phyloP scores from a whole-genome alignment of 805 yeast species.

The Kuraishia capsulata region DNA sequence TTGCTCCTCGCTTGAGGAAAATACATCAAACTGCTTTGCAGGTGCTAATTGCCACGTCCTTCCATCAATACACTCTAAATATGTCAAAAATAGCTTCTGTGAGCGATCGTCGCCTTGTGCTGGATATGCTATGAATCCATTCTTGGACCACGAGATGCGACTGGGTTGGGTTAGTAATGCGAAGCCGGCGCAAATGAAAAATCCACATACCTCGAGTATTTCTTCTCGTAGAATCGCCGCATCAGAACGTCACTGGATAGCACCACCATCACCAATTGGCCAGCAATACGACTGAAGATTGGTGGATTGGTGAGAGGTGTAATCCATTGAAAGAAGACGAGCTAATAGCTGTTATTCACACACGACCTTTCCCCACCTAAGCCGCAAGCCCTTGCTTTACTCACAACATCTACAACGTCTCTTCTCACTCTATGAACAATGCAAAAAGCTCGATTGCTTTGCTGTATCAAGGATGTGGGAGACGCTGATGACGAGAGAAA shows the following conservation, averaged over 20 bases:
- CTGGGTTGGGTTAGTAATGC: background rate
- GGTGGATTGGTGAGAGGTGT: no score
- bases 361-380: no score
- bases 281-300: no score
- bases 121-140: constrained; percentile 71
- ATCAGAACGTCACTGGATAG: background rate
- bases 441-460: no score
- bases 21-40: constrained; percentile 30
- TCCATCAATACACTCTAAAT: constrained; percentile 70
- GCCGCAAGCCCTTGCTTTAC: no score
- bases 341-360: no score
- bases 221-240: background rate
- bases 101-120: constrained; percentile 21
- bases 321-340: no score
- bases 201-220: background rate
- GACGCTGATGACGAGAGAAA: no score
- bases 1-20: constrained; percentile 7
- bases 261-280: background rate
- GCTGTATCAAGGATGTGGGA: no score
- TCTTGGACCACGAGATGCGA: constrained; percentile 61
- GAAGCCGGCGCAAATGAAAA: no score
- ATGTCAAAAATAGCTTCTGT: constrained; percentile 45
- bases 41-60: constrained; percentile 67
- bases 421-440: no score
- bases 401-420: no score